Base-by-base conservation (phyloP, 768 basidiomycete genomes). In the Rickenella mellea region DNA sequence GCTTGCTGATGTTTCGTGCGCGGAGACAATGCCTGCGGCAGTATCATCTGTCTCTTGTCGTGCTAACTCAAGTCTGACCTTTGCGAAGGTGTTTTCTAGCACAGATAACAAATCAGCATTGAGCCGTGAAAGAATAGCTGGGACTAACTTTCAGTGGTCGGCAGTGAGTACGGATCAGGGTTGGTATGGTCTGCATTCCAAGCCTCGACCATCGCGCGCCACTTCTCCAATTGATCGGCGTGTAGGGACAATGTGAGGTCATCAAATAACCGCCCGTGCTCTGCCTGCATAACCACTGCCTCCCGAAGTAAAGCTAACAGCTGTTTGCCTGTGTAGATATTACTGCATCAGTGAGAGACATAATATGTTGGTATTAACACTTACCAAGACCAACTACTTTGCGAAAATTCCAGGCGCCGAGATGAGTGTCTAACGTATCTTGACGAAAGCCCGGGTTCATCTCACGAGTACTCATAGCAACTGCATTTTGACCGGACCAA, bases 361-460 rank as follows among this genome's bases (percentile, higher is more conserved):
- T n/a, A n/a, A 36, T 36, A 14, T 10, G 12, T 19, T 36, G 12
- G 4, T 10, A 36, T n/a, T 19, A 3, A 36, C 9, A 17, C 33
- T 10, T 36, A 36, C 33, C 33, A 19, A 36, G 10, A 14, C 33
- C 19, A 17, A 36, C 33, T 10, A 36, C 19, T 3, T 19, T 10
- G 11, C 33, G 9, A 17, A 17, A 36, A 17, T 36, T 36, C 33
- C 33, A 36, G 12, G 19, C 33, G 19, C 19, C 19, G 19, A 17
- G 24, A 17, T 36, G 33, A 39, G n/a, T 10, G 28, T 44, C 27
- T 7, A 44, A 22, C 9, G 39, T 39, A 28, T 47, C 46, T 6
- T 58, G 53, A 11, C 57, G 49, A 45, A 60, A 50, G 0, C 61
- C 60, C 9, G 48, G 40, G 27, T 53, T 58, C 62, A 62, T 62